These are phyloP conservation scores for Didymella lethalis DNA, from an alignment of 2,329 filamentous ascomycete genomes.

Conservation along the genomic window DNA sequence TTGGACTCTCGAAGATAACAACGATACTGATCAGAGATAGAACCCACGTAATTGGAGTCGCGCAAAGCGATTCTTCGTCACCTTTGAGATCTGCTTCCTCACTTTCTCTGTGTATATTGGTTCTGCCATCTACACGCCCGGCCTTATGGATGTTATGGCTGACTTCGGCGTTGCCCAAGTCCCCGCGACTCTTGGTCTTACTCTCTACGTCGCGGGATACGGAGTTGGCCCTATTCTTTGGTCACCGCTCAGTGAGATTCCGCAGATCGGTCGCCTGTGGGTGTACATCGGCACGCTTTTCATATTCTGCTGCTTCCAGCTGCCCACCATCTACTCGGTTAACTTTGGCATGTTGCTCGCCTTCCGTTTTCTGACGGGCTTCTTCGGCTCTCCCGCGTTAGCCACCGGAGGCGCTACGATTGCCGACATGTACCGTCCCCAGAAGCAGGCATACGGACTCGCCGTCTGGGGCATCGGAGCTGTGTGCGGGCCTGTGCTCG, in stretches of 20 bases:
- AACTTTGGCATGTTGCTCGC: constrained; percentile 62
- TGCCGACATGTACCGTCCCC: constrained; percentile 55
- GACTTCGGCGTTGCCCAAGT: constrained; percentile 62
- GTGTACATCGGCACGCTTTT: constrained; percentile 38
- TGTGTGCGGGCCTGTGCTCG: constrained; percentile 54
- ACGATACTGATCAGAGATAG: constrained; percentile 26
- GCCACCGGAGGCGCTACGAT: constrained; percentile 58
- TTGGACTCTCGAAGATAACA: background rate
- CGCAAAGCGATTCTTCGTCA: constrained; percentile 56
- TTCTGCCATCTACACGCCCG: constrained; percentile 60
- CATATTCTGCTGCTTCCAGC: constrained; percentile 58
- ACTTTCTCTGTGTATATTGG: constrained; percentile 63
- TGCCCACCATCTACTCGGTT: constrained; percentile 55
- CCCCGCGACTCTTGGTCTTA: constrained; percentile 57
- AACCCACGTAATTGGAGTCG: constrained; percentile 59
- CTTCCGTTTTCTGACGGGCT: constrained; percentile 60
- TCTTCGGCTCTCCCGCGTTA: constrained; percentile 57
- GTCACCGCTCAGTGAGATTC: constrained; percentile 59
- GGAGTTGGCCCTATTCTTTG: constrained; percentile 46
- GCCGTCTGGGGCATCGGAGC: constrained; percentile 53
- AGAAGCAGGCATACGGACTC: constrained; percentile 52
- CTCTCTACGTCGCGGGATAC: constrained; percentile 42
- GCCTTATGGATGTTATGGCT: constrained; percentile 56
- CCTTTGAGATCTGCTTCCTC: constrained; percentile 57
- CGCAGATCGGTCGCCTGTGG: constrained; percentile 56